These are phyloP conservation scores for Acmispon strigosus DNA, from an alignment of 306 rosid species.

Conservation along the genomic window DNA sequence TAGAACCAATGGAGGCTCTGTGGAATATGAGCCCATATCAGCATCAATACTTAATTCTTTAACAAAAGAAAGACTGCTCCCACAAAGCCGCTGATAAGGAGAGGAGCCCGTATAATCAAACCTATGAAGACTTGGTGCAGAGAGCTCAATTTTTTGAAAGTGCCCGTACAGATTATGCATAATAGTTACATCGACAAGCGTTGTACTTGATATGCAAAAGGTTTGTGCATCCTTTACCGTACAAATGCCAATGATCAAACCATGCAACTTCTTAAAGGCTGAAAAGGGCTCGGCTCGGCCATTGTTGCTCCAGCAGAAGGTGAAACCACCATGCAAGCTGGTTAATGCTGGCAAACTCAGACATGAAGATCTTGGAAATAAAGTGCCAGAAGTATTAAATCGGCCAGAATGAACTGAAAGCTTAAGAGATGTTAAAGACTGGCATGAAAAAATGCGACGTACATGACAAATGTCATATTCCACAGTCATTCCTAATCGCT, in stretches of 20 bases:
- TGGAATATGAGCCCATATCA: not conserved
- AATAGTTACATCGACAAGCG: not conserved
- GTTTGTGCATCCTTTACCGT: not conserved
- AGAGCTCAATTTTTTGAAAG: not conserved
- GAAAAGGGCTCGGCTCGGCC: not conserved
- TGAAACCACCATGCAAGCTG: not conserved
- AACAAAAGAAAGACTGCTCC: not conserved
- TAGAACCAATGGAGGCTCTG: no score
- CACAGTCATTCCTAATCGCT: not conserved
- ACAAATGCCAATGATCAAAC: slow-evolving; percentile 4
- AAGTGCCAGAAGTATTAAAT: no score
- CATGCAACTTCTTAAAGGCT: not conserved
- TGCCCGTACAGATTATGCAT: not conserved
- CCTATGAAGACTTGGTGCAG: not conserved
- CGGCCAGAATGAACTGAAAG: not conserved
- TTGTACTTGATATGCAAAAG: not conserved
- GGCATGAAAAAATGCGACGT: not conserved
- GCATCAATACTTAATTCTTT: not conserved
- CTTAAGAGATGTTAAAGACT: slow-evolving; percentile 14
- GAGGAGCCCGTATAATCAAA: not conserved
- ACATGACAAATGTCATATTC: not conserved
- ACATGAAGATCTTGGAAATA: not conserved
- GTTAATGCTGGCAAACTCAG: slow-evolving; percentile 1
- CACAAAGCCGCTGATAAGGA: not conserved
- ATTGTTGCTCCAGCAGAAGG: not conserved